Evolutionary conservation across 768 basidiomycete species (phyloP).

Genomic region (Vararia minispora): DNA sequence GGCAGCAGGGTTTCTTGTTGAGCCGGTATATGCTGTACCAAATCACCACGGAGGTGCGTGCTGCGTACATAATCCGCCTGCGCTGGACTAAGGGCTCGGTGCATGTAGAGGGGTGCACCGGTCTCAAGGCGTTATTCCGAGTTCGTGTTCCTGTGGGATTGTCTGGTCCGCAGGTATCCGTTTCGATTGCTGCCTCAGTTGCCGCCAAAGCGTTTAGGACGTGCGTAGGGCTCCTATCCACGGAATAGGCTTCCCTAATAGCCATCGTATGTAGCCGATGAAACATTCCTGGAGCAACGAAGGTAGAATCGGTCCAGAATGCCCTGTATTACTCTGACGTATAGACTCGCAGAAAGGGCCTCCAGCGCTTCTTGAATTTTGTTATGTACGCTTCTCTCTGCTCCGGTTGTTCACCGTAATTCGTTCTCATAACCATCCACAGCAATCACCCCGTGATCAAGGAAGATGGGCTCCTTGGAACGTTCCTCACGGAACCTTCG

Average conservation of each 20-base stretch:
- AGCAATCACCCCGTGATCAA: slow-evolving; percentile 90
- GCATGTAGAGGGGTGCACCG: slow-evolving; percentile 42
- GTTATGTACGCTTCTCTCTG: slow-evolving; percentile 41
- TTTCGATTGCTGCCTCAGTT: slow-evolving; percentile 82
- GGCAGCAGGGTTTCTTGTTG: slow-evolving; percentile 87
- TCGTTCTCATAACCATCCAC: background rate
- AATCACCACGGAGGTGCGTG: slow-evolving; percentile 35
- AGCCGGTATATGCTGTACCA: slow-evolving; percentile 83
- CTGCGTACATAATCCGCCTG: slow-evolving; percentile 4
- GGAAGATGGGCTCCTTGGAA: slow-evolving; percentile 73
- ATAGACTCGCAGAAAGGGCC: slow-evolving; percentile 48
- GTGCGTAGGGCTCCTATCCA: slow-evolving; percentile 33
- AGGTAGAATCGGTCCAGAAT: slow-evolving; percentile 31
- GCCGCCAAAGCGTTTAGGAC: slow-evolving; percentile 88
- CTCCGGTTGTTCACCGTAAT: slow-evolving; percentile 2
- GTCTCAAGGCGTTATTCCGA: slow-evolving; percentile 88
- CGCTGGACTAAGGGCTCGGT: background rate
- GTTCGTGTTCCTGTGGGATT: slow-evolving; percentile 86
- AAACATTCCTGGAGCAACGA: slow-evolving; percentile 84
- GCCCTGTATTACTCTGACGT: background rate
- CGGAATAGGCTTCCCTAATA: slow-evolving; percentile 1
- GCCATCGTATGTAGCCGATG: slow-evolving; percentile 49
- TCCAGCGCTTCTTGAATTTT: slow-evolving; percentile 70
- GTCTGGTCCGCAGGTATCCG: slow-evolving; percentile 77
- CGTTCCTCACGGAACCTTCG: slow-evolving; percentile 74